Conservation (phyloP, 495 filamentous ascomycete genomes). For the Daldinia caldariorum region DNA sequence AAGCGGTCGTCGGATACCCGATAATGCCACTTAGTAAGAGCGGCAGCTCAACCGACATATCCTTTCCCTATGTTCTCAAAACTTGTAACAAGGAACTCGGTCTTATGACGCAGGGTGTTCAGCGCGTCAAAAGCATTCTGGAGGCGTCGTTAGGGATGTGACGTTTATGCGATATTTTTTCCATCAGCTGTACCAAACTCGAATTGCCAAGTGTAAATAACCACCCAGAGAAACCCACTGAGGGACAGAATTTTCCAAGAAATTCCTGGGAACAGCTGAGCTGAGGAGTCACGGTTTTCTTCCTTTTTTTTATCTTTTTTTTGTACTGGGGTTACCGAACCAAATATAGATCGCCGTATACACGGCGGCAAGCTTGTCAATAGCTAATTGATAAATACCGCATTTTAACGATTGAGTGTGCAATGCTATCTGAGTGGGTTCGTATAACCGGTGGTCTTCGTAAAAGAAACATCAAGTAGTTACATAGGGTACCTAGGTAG, state of each 20-base stretch:
- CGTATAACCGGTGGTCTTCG: no score
- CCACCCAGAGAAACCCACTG: slow-evolving; percentile 20
- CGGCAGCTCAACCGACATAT: slow-evolving; percentile 16
- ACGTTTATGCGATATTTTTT: slow-evolving; percentile 22
- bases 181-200: slow-evolving; percentile 33
- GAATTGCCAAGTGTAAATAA: slow-evolving; percentile 42
- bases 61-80: slow-evolving; percentile 29
- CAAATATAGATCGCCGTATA: slow-evolving; percentile 24
- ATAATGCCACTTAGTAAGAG: slow-evolving; percentile 17
- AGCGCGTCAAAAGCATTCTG: slow-evolving; percentile 39
- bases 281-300: slow-evolving; percentile 41
- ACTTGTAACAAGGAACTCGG: slow-evolving; percentile 34
- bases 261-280: slow-evolving; percentile 44
- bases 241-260: slow-evolving; percentile 30
- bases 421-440: not conserved
- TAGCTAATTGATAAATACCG: slow-evolving; percentile 38
- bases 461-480: no score
- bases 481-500: no score
- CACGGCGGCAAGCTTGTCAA: slow-evolving; percentile 31
- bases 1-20: slow-evolving; percentile 20
- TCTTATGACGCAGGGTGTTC: slow-evolving; percentile 27
- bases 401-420: not conserved
- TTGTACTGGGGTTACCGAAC: slow-evolving; percentile 25
- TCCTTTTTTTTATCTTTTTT: slow-evolving; percentile 18
- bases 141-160: slow-evolving; percentile 39